Base-by-base conservation (phyloP, 768 basidiomycete genomes). In the Trametes gibbosa region DNA sequence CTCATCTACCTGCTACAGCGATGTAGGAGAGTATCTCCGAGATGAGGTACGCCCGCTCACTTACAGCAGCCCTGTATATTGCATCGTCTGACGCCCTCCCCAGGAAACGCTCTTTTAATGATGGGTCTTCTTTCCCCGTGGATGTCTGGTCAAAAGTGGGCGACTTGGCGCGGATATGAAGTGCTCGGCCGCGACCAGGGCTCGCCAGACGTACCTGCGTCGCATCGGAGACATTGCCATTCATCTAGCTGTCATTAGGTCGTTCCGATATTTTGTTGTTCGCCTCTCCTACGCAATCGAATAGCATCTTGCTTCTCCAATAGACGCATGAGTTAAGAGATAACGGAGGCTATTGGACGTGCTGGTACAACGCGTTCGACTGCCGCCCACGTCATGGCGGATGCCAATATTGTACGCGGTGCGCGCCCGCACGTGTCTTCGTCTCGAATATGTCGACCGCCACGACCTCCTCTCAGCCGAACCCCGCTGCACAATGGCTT, bases 1-100 rank as follows among this genome's bases (percentile, higher is more conserved):
- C 34, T 9, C 17, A 14, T 32, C 5, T 5, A 16, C 19, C 71
- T 24, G 50, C 46, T 59, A 45, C 68, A 97, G 94, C 48, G 97
- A 99, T 74, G 92, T 98, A 23, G 97, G 97, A 57, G 97, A 99
- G 78, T 99, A 98, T 72, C 77, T 99, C 29, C 87, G 97, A 66
- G 97, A 99, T 70, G 97, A 98, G 80, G 95, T 92, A 59, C 68
- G 76, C 68, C 10, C 25, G 24, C 42, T 23, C 39, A 58, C 21
- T 17, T 7, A 12, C 23, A 61, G 16, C 34, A 50, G 9, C 10
- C 47, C 47, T 47, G 29, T 9, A 17, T 21, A 24, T 24, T 51
- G 63, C 43, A 43, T 19, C n/a, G n/a, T 12, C 56, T 50, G 42
- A 29, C 64, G 23, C n/a, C 53, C 34, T 40, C 59, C 50, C 6